A percentile compares a stretch with the other conserved stretches of the same genome.
Conservation (phyloP, 2,329 filamentous ascomycete genomes). For the Colletotrichum euphorbiae region DNA sequence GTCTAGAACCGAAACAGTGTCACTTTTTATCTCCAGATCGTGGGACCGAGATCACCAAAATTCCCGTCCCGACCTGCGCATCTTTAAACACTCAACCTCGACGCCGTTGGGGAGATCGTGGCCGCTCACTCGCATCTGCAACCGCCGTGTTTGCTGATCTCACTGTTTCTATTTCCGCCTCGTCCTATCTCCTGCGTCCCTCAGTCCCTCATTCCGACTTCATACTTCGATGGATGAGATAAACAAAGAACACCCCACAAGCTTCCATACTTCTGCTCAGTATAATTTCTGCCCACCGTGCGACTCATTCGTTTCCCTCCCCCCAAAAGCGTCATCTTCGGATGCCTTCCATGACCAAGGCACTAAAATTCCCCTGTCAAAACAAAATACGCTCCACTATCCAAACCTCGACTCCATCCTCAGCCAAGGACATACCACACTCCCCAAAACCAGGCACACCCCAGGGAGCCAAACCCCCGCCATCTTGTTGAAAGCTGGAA, state of each 20-base stretch:
- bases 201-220: no score
- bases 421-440: slow-evolving; percentile 11
- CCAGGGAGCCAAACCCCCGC: slow-evolving; percentile 18
- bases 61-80: slow-evolving; percentile 6
- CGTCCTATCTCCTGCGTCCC: neutral
- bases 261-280: neutral
- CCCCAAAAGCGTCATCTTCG: slow-evolving; percentile 21
- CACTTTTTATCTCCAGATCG: neutral
- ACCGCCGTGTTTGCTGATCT: slow-evolving; percentile 17
- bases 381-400: slow-evolving; percentile 23
- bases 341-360: neutral
- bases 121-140: slow-evolving; percentile 11
- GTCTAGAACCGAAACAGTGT: no score
- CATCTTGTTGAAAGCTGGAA: slow-evolving; percentile 10
- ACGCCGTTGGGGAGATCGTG: neutral
- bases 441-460: slow-evolving; percentile 12
- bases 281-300: neutral
- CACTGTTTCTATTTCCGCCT: neutral
- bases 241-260: no score
- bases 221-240: no score
- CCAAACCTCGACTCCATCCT: slow-evolving; percentile 5
- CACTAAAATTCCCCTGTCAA: neutral
- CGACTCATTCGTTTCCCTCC: slow-evolving; percentile 14
- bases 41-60: slow-evolving; percentile 7
- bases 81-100: neutral